These are phyloP conservation scores for Panaeolus papilionaceus DNA, from an alignment of 768 basidiomycete species.

Conservation along the genomic window DNA sequence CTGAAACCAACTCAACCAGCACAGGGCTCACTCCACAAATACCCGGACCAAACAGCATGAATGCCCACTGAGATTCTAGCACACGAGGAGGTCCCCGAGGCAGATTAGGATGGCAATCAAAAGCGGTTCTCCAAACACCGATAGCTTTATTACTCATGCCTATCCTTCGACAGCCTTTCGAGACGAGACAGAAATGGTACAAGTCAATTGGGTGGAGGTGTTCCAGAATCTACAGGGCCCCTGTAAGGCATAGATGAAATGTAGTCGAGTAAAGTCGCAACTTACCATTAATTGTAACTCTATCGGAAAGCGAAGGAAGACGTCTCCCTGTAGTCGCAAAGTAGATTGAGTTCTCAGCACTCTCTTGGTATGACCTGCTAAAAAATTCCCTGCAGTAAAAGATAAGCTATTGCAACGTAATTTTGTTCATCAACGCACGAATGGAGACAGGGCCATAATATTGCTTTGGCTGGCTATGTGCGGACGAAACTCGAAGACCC, in stretches of 20 bases:
- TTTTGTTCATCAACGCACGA: constrained; percentile 20
- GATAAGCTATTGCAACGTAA: not conserved
- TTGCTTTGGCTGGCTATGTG: constrained; percentile 23
- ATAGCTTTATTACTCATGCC: constrained; percentile 24
- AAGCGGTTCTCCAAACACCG: constrained; percentile 31
- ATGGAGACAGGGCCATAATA: constrained; percentile 32
- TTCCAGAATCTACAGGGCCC: constrained; percentile 27
- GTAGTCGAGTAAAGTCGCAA: not conserved
- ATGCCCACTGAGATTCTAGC: constrained; percentile 27
- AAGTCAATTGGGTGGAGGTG: constrained; percentile 33
- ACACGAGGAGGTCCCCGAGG: constrained; percentile 25
- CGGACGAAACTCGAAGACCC: constrained; percentile 25
- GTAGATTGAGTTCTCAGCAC: constrained; percentile 19
- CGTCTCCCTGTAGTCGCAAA: not conserved
- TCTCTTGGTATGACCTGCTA: constrained; percentile 28
- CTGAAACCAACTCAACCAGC: not conserved
- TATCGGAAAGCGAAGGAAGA: constrained; percentile 27
- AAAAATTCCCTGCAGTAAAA: constrained; percentile 26
- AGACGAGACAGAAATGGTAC: constrained; percentile 27
- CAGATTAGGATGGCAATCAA: constrained; percentile 26
- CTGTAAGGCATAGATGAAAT: not conserved
- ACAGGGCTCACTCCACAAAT: constrained; percentile 28
- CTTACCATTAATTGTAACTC: constrained; percentile 28
- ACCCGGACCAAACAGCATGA: constrained; percentile 30
- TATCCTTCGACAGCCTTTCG: constrained; percentile 25